Evolutionary conservation across 345 rosid genomes (phyloP).

Genomic region (Arabidopsis arenosa): DNA sequence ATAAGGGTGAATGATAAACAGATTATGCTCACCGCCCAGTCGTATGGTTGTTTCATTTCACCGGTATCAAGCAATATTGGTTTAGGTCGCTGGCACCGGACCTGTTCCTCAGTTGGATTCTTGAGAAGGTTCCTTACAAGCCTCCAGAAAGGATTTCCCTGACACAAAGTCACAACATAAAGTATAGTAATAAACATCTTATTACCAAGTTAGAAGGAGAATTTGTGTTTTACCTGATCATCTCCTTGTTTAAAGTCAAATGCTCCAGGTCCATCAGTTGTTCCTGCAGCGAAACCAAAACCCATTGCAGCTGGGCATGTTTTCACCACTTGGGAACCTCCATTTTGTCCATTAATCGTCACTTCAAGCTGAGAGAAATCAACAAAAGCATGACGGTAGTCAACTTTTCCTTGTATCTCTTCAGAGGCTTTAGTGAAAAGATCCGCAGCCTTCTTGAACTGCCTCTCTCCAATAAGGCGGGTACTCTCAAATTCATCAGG

Average conservation of each 20-base stretch:
- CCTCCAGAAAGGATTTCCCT: conserved; percentile 95
- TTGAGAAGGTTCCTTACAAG: conserved; percentile 71
- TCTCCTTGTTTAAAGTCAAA: conserved; percentile 96
- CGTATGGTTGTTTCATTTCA: conserved; percentile 84
- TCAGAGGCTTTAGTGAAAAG: conserved; percentile 82
- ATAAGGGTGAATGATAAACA: neutral
- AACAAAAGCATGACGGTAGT: conserved; percentile 65
- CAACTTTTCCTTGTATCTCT: conserved; percentile 69
- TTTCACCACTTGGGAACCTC: conserved; percentile 68
- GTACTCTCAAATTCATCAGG: conserved; percentile 97
- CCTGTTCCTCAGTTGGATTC: conserved; percentile 65
- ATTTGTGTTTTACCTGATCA: conserved; percentile 54
- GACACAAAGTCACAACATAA: conserved; percentile 7
- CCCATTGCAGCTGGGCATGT: conserved; percentile 98
- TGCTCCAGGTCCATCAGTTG: conserved; percentile 98
- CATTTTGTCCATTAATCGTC: conserved; percentile 54
- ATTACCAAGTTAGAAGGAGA: neutral
- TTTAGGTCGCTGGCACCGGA: conserved; percentile 79
- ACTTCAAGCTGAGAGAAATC: conserved; percentile 87
- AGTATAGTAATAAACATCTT: conserved; percentile 6
- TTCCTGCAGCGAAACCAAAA: conserved; percentile 94
- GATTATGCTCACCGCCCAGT: conserved; percentile 74
- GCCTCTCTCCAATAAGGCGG: conserved; percentile 81
- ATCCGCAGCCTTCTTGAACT: conserved; percentile 72
- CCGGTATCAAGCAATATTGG: conserved; percentile 92